Conservation (phyloP, 1,139 yeast species). For the Protomyces inouyei region DNA sequence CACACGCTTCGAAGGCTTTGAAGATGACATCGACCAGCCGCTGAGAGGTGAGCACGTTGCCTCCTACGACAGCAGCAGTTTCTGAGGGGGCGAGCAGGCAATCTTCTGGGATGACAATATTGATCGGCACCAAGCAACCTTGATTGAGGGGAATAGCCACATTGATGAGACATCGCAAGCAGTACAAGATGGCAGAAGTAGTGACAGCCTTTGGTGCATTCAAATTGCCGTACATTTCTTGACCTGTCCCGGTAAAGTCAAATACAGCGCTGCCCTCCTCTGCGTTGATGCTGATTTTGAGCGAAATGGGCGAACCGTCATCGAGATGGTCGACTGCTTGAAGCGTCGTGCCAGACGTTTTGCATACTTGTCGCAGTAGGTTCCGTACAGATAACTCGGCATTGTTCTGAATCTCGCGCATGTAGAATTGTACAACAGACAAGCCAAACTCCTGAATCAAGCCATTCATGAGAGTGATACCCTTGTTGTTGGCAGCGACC, state of each 20-base stretch:
- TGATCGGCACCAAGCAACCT: slow-evolving; percentile 72
- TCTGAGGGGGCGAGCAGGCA: slow-evolving; percentile 64
- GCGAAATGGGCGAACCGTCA: slow-evolving; percentile 54
- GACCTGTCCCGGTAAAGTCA: slow-evolving; percentile 59
- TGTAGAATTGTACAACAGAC: slow-evolving; percentile 52
- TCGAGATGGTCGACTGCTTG: slow-evolving; percentile 54
- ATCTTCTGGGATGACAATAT: slow-evolving; percentile 61
- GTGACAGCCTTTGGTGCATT: slow-evolving; percentile 72
- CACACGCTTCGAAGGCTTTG: slow-evolving; percentile 71
- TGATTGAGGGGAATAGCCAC: slow-evolving; percentile 79
- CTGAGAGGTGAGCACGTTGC: slow-evolving; percentile 83
- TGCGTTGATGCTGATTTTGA: slow-evolving; percentile 46
- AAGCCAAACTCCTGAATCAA: slow-evolving; percentile 51
- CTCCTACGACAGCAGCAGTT: slow-evolving; percentile 85
- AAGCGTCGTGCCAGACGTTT: slow-evolving; percentile 41
- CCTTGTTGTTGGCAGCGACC: slow-evolving; percentile 63
- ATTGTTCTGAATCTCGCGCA: slow-evolving; percentile 57
- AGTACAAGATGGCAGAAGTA: slow-evolving; percentile 59
- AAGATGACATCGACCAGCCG: slow-evolving; percentile 74
- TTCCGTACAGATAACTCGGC: slow-evolving; percentile 54
- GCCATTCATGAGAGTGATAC: slow-evolving; percentile 49
- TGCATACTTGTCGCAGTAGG: slow-evolving; percentile 43
- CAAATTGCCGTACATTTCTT: slow-evolving; percentile 53
- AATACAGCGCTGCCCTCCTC: slow-evolving; percentile 50
- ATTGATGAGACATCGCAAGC: slow-evolving; percentile 66